Base-by-base conservation (phyloP, 495 filamentous ascomycete genomes). In the Talaromyces ruber region DNA sequence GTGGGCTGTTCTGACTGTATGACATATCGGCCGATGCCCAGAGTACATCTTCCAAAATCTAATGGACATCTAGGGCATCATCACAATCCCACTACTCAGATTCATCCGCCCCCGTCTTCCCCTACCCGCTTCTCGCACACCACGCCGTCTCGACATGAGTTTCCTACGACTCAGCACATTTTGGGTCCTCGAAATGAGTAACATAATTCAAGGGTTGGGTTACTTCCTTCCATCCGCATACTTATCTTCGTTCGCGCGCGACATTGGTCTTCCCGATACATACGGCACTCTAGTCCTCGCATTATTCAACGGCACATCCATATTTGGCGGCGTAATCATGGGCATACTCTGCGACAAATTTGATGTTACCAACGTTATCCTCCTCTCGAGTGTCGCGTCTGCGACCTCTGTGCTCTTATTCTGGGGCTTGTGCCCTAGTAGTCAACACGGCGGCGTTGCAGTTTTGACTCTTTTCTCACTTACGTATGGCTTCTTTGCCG, bases 181-280 rank as follows among this genome's bases (percentile, higher is more conserved):
- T 72, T 77, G 78, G 73, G 68, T 81, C 61, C 78, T 85, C 5
- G 80, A 85, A 64, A 62, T 73, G 2, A 81, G 80, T 26, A 86
- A 87, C 66, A 75, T 85, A 55, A 72, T 86, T 59, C 78, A 89
- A 66, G 77, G 79, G n/a, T 75, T 85, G 4, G 87, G 87, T 11
- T 90, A 82, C 69, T 88, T 89, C 71, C 73, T 91, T 1, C 88
- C 87, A 0, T 75, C 76, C 4, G 83, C 86, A 26, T 91, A 88
- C 68, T 76, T 91, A 0, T 83, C 85, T 2, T 78, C 81, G 3
- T 90, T 86, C 68, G 84, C 84, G 0, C 72, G 79, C 12, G 64
- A 62, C 1, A 68, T 84, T 12, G 74, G 77, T n/a, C 67, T 82
- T 3, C 74, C 76, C 1, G 54, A 74, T 24, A 72, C 77, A 6